These are phyloP conservation scores for Blakeslea trispora DNA, from an alignment of 371 early-diverging fungal species.

Conservation along the genomic window DNA sequence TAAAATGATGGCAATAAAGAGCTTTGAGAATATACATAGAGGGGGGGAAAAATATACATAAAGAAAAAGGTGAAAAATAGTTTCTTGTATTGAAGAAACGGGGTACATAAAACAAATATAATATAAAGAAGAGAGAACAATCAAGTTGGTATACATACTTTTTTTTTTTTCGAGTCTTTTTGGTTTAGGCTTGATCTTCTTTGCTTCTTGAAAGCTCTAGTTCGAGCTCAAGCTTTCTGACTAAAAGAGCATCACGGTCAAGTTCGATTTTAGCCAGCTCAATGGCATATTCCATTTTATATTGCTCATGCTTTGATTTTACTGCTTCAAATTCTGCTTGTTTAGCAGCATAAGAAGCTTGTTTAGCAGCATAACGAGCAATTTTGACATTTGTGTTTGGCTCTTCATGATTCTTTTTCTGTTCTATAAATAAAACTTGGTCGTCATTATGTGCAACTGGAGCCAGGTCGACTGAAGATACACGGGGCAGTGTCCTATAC, in stretches of 20 bases:
- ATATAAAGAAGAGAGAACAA: too few species aligned
- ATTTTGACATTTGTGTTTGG: slow-evolving; percentile 6
- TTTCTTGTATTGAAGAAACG: too few species aligned
- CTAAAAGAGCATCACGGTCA: slow-evolving; percentile 18
- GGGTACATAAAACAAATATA: too few species aligned
- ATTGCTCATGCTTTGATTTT: slow-evolving; percentile 17
- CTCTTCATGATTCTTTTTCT: not conserved
- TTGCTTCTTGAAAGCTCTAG: slow-evolving; percentile 16
- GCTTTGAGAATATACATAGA: too few species aligned
- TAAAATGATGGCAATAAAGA: not conserved
- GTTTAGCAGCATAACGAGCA: slow-evolving; percentile 17
- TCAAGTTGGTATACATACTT: too few species aligned
- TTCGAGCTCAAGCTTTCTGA: slow-evolving; percentile 25
- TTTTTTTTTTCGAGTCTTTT: too few species aligned
- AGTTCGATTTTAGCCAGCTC: slow-evolving; percentile 23
- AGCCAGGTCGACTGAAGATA: slow-evolving; percentile 8
- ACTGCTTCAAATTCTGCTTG: slow-evolving; percentile 23
- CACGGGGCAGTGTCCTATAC: slow-evolving; percentile 18
- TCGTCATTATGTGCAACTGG: slow-evolving; percentile 5
- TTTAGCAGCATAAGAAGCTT: slow-evolving; percentile 23
- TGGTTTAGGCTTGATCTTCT: not conserved
- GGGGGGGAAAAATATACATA: too few species aligned
- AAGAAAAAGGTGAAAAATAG: too few species aligned
- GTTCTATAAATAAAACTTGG: not conserved
- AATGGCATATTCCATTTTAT: slow-evolving; percentile 24